Percentiles rank a stretch among this genome's conserved stretches.
These are phyloP conservation scores for Carnegiea gigantea DNA, from an alignment of 179 eudicot species.

Conservation along the genomic window DNA sequence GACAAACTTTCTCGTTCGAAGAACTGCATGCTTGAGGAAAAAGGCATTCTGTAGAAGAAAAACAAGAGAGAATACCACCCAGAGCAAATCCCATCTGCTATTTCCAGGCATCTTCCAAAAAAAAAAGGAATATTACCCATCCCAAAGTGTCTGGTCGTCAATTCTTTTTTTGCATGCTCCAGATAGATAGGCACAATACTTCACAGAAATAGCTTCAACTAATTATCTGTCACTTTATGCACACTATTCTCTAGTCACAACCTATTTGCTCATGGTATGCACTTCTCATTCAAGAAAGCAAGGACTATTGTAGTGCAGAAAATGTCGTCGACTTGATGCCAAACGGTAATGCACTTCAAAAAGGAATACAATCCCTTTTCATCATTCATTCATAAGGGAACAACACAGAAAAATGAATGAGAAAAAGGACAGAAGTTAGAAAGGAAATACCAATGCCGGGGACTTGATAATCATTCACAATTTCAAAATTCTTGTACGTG, in stretches of 20 bases:
- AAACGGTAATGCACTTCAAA: not conserved
- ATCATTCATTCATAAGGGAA: not conserved
- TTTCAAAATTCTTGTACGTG: conserved; percentile 94
- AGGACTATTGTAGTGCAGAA: conserved; percentile 3
- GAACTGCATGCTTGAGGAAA: not conserved
- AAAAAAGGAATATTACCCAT: too few species aligned
- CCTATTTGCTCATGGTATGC: not conserved
- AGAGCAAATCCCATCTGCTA: not conserved
- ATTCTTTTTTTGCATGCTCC: not conserved
- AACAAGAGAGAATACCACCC: not conserved
- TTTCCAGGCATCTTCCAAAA: too few species aligned
- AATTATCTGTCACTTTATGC: not conserved
- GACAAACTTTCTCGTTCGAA: not conserved
- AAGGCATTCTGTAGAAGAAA: not conserved
- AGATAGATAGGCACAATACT: not conserved
- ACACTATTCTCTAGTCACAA: not conserved
- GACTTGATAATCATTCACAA: conserved; percentile 93
- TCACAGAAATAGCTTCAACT: conserved; percentile 1
- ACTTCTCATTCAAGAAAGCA: not conserved
- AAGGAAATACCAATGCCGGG: conserved; percentile 79
- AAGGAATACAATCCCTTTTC: conserved; percentile 10
- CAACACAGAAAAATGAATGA: conserved; percentile 13
- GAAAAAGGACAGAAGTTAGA: conserved; percentile 15
- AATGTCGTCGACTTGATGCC: not conserved
- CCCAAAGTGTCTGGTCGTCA: not conserved